These are phyloP conservation scores for Stagonosporopsis rhizophila DNA, from an alignment of 2,329 filamentous ascomycete species.

Conservation along the genomic window DNA sequence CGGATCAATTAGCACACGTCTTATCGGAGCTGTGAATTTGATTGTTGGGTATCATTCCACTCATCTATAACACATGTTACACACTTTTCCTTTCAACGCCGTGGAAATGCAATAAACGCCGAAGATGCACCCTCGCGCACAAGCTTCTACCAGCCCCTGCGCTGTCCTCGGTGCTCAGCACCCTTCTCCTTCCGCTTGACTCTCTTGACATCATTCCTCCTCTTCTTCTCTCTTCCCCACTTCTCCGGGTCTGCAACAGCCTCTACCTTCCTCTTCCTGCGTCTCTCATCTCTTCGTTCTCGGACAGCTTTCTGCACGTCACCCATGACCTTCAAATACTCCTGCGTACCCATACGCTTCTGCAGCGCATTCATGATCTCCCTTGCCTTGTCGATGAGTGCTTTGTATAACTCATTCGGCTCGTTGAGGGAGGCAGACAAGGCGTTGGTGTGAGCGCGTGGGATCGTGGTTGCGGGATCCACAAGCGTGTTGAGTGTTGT, in stretches of 20 bases:
- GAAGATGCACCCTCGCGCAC: background rate
- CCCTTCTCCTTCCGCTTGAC: constrained; percentile 74
- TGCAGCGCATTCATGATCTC: constrained; percentile 84
- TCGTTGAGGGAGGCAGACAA: constrained; percentile 57
- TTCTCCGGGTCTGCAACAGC: constrained; percentile 85
- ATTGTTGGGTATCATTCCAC: background rate
- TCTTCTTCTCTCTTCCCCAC: constrained; percentile 74
- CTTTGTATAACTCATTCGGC: constrained; percentile 68
- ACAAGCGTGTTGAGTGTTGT: constrained; percentile 82
- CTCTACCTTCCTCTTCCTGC: constrained; percentile 87
- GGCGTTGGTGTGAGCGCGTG: constrained; percentile 71
- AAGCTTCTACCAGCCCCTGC: constrained; percentile 69
- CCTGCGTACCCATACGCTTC: constrained; percentile 80
- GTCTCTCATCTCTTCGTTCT: constrained; percentile 73
- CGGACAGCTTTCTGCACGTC: constrained; percentile 76
- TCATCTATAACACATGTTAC: background rate
- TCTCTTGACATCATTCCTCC: constrained; percentile 66
- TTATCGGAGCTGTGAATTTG: background rate
- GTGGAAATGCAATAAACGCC: constrained; percentile 2
- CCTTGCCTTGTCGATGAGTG: constrained; percentile 73
- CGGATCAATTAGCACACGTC: background rate
- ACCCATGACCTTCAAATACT: constrained; percentile 77
- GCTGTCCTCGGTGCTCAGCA: constrained; percentile 72
- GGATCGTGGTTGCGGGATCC: constrained; percentile 75
- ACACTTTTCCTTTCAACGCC: constrained; percentile 3